Percentiles rank a stretch among this genome's conserved stretches.
Conservation (phyloP, 805 yeast genomes). For the Lachancea nothofagi region DNA sequence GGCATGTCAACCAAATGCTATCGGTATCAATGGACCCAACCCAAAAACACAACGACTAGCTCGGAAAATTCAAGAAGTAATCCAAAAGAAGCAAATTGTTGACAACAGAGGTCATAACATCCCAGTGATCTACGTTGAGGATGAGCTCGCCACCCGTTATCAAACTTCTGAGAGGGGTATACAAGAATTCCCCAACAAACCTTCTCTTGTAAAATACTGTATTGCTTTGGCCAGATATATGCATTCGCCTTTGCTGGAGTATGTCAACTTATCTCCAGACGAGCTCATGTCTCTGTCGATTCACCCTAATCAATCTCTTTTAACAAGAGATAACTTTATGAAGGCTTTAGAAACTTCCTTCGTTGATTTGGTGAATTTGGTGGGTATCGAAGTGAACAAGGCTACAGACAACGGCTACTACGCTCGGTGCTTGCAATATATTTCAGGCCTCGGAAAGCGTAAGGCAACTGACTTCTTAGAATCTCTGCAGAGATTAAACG, state of each 20-base stretch:
- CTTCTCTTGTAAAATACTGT: conserved; percentile 75
- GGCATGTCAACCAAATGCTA: conserved; percentile 75
- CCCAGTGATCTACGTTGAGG: conserved; percentile 77
- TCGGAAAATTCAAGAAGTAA: conserved; percentile 49
- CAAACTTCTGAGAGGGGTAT: conserved; percentile 73
- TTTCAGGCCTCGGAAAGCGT: conserved; percentile 93
- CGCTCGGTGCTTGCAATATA: conserved; percentile 66
- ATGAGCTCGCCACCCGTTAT: conserved; percentile 86
- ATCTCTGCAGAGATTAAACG: conserved; percentile 56
- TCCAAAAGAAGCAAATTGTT: conserved; percentile 51
- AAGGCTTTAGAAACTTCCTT: conserved; percentile 73
- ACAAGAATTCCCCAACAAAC: conserved; percentile 77
- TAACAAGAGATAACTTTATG: conserved; percentile 56
- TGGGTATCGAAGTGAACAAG: conserved; percentile 89
- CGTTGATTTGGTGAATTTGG: conserved; percentile 85
- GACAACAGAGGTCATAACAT: conserved; percentile 52
- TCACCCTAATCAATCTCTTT: conserved; percentile 65
- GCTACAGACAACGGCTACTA: conserved; percentile 68
- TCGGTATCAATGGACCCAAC: conserved; percentile 84
- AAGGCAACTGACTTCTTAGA: conserved; percentile 84
- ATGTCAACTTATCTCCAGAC: conserved; percentile 64
- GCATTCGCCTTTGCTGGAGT: conserved; percentile 91
- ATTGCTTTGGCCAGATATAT: conserved; percentile 86
- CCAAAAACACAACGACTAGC: conserved; percentile 61
- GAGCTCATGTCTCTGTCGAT: conserved; percentile 64